These are phyloP conservation scores for Knufia petricola DNA, from an alignment of 2,329 filamentous ascomycete species.

Conservation along the genomic window DNA sequence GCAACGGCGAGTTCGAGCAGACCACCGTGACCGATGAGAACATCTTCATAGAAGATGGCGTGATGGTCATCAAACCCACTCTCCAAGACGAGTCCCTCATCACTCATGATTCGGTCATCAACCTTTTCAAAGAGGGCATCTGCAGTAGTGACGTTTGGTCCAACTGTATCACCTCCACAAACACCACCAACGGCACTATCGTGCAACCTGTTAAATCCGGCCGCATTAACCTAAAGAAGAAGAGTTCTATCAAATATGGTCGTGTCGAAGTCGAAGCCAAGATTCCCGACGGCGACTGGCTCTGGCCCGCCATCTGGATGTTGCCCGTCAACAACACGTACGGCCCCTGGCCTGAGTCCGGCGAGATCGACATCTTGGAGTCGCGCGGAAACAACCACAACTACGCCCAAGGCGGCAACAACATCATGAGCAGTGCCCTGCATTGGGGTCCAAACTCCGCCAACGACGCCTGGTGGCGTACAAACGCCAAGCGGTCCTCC, in stretches of 20 bases:
- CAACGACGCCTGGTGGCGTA: conserved; percentile 25
- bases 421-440: conserved; percentile 36
- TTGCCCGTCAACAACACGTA: conserved; percentile 42
- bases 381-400: conserved; percentile 37
- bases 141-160: neutral
- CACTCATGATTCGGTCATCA: conserved; percentile 23
- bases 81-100: conserved; percentile 30
- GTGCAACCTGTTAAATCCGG: conserved; percentile 44
- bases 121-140: neutral
- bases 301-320: conserved; percentile 30
- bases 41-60: conserved; percentile 38
- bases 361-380: conserved; percentile 48
- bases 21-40: conserved; percentile 42
- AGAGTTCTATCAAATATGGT: conserved; percentile 41
- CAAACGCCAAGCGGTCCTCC: conserved; percentile 24
- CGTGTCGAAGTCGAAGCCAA: conserved; percentile 46
- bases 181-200: conserved; percentile 37
- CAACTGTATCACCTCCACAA: conserved; percentile 23
- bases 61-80: conserved; percentile 48
- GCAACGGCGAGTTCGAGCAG: conserved; percentile 47
- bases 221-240: conserved; percentile 40
- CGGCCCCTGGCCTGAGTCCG: conserved; percentile 43
- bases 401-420: conserved; percentile 34
- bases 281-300: conserved; percentile 45
- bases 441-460: conserved; percentile 37